Base-by-base conservation (phyloP, 2,329 filamentous ascomycete genomes). In the Monilinia vaccinii-corymbosi region DNA sequence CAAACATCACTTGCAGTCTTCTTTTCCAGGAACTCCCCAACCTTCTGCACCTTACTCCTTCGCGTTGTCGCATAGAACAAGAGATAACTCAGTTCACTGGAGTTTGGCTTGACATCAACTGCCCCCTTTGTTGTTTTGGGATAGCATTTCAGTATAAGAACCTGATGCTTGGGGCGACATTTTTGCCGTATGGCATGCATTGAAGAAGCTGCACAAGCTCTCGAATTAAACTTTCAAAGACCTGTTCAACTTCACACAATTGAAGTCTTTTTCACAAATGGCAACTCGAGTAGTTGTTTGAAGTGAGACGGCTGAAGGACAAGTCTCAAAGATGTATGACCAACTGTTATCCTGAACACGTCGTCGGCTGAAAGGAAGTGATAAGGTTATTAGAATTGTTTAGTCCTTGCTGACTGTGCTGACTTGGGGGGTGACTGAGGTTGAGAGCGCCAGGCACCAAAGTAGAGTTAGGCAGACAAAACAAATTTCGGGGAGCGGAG, bases 51-150 rank as follows among this genome's bases (percentile, higher is more conserved):
- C 80, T 97, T 99, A 75, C 89, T 93, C 66, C 91, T 86, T 62
- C 93, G 89, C 68, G 92, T 96, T 72, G 89, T 95, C 63, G 90
- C 91, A 78, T 99, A 97, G 81, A 96, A 97, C 58, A 97, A 84
- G 65, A 99, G 83, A 73, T 97, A 97, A 75, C 91, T 96, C 64
- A 99, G 84, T 79, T 99, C 94, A 76, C 91, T 96, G 66, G 91
- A 91, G 75, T 97, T 97, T 48, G 94, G 92, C 76, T 93, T 95
- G 71, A 96, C 91, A 70, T 96, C 91, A 72, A 92, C 88, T 64
- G 89, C 87, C 56, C 90, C 91, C 77, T 97, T 97, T 66, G 89
- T 89, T 65, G 89, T 92, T 68, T 88, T 88, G 45, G 94, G 94
- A 74, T 97, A 99, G 79, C 93, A 97, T 78, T 96, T 97, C 66